Evolutionary conservation across 2,329 filamentous ascomycete genomes (phyloP).

Genomic region (Aspergillus awamori): DNA sequence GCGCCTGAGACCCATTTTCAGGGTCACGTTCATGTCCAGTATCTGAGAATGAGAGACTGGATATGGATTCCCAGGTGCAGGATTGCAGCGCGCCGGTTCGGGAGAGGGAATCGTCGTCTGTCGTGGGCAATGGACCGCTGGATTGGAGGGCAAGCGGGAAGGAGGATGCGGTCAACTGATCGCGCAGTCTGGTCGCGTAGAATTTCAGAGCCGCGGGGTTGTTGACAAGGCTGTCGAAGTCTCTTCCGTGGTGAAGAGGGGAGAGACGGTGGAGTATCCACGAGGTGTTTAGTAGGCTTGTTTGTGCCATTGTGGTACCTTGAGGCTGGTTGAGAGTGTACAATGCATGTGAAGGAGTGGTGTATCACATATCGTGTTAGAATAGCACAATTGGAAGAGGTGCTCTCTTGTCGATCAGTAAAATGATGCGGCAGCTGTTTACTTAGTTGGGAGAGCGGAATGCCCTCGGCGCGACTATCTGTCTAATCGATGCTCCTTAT

Average conservation of each 20-base stretch:
- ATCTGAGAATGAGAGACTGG: constrained; percentile 34
- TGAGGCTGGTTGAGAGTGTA: not conserved
- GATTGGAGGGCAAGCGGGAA: constrained; percentile 49
- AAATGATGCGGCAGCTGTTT: not conserved
- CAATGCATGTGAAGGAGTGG: too few relatives aligned
- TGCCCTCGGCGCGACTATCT: not conserved
- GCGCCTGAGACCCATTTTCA: not conserved
- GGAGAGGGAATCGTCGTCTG: constrained; percentile 44
- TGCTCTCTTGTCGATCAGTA: not conserved
- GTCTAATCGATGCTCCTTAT: not conserved
- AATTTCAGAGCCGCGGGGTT: constrained; percentile 42
- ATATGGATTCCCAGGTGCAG: constrained; percentile 49
- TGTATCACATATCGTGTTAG: constrained; percentile 11
- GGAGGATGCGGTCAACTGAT: constrained; percentile 52
- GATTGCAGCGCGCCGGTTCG: constrained; percentile 51
- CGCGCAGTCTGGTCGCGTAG: constrained; percentile 53
- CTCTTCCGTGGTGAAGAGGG: constrained; percentile 54
- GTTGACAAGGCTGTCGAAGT: constrained; percentile 38
- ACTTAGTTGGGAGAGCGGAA: not conserved
- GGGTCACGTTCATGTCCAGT: not conserved
- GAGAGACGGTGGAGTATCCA: constrained; percentile 59
- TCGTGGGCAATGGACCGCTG: constrained; percentile 26
- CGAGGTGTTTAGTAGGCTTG: constrained; percentile 53
- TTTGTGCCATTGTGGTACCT: constrained; percentile 28
- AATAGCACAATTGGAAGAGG: not conserved